Base-by-base conservation (phyloP, 169 alveolate genomes). In the Miamiensis avidus region DNA sequence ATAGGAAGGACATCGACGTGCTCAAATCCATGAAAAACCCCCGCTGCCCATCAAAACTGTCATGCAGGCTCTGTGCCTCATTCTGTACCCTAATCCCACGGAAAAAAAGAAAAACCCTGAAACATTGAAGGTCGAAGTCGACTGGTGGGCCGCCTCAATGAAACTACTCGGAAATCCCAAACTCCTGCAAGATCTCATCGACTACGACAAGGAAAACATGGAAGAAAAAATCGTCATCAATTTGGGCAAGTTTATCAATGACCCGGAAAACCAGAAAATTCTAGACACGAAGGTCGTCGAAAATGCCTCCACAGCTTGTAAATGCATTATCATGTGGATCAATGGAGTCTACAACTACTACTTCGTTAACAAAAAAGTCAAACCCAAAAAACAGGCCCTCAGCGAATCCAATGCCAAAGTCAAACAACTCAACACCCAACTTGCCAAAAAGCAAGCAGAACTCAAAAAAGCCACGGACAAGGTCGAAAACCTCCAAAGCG, bases 121-220 rank as follows among this genome's bases (percentile, higher is more conserved):
- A 34, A 93, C 95, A 75, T 88, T 84, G 87, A 94, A 91, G 79
- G 74, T 85, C 91, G 93, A 84, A 83, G 89, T 83, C 74, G 96
- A 96, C 89, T 95, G 93, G 92, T 97, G 97, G 99, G 94, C 95
- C 73, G 92, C 95, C 34, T 93, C 96, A 73, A 89, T 88, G 78
- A 92, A 92, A 93, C 90, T 95, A 89, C 84, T 95, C 91, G 89
- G 92, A 72, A 89, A 91, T 77, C 91, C 90, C 76, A 91, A 89
- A 6, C 91, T 95, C 89, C 81, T 94, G 4, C 81, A 83, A 65
- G 76, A 82, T 25, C 82, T 94, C 65, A 83, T 81, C 69, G 90
- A 89, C 6, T 96, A 85, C 76, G 95, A 94, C 81, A 94, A 93
- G 83, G 97, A 93, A 84, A 87, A 86, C 79, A 93, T 96, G 76